Evolutionary conservation across 768 basidiomycete genomes (phyloP).

Genomic region (Clathrus columnatus): DNA sequence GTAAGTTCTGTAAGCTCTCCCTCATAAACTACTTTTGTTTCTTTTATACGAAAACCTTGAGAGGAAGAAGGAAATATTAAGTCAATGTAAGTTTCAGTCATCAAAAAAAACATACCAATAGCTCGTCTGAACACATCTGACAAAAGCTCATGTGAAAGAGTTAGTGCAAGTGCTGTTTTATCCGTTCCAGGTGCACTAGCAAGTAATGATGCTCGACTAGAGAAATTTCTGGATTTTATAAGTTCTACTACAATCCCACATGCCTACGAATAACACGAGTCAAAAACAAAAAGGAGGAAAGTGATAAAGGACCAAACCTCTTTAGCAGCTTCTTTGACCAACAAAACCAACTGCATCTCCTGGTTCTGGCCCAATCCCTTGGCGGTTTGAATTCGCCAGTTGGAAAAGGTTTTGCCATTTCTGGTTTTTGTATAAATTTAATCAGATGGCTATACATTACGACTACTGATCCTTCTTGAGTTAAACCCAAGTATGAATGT

Average conservation of each 20-base stretch:
- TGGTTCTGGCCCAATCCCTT: too few relatives aligned
- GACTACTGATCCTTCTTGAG: slow-evolving; percentile 73
- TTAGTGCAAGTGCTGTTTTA: slow-evolving; percentile 95
- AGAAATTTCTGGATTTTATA: slow-evolving; percentile 86
- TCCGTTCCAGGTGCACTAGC: slow-evolving; percentile 97
- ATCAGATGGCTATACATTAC: too few relatives aligned
- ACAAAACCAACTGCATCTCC: slow-evolving; percentile 78
- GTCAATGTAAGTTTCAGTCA: slow-evolving; percentile 13
- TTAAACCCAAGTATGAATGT: slow-evolving; percentile 90
- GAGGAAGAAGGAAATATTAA: too few relatives aligned
- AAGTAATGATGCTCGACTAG: slow-evolving; percentile 83
- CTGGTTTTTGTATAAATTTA: too few relatives aligned
- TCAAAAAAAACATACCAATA: slow-evolving; percentile 61
- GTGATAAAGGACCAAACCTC: too few relatives aligned
- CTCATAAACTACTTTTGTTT: slow-evolving; percentile 98
- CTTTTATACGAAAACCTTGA: slow-evolving; percentile 97
- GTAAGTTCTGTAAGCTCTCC: slow-evolving; percentile 97
- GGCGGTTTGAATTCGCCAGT: too few relatives aligned
- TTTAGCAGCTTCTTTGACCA: slow-evolving; percentile 80
- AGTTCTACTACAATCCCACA: slow-evolving; percentile 88
- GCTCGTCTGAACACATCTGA: slow-evolving; percentile 92
- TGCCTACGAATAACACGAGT: slow-evolving; percentile 64
- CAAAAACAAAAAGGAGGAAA: too few relatives aligned
- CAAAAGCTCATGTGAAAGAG: slow-evolving; percentile 87
- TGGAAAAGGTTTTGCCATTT: too few relatives aligned